Conservation (phyloP, 2,329 filamentous ascomycete genomes). For the Teratosphaeria zuluensis region DNA sequence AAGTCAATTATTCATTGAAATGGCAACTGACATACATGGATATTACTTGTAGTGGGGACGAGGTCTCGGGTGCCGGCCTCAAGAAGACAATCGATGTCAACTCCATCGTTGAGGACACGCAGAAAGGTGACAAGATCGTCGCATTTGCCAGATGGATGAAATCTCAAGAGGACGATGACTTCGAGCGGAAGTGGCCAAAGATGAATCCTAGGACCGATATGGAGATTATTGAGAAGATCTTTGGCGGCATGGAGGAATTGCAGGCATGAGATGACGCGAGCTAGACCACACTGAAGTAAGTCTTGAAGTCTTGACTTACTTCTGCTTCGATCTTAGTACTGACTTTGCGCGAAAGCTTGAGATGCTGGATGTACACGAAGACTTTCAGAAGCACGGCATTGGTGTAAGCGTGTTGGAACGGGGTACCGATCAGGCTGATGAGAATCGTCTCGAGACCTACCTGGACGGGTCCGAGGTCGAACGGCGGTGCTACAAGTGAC, state of each 20-base stretch:
- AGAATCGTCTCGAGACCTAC: slow-evolving; percentile 8
- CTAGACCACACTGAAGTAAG: background rate
- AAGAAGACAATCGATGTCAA: slow-evolving; percentile 7
- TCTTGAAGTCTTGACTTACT: background rate
- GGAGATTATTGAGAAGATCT: slow-evolving; percentile 6
- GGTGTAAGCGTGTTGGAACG: slow-evolving; percentile 8
- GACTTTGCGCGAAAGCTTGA: slow-evolving; percentile 6
- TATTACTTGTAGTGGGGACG: slow-evolving; percentile 3
- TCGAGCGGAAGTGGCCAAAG: slow-evolving; percentile 6
- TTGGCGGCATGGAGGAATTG: slow-evolving; percentile 10
- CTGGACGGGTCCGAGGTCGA: slow-evolving; percentile 9
- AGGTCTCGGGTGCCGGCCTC: slow-evolving; percentile 5
- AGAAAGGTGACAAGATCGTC: slow-evolving; percentile 5
- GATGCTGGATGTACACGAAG: slow-evolving; percentile 9
- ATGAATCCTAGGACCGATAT: slow-evolving; percentile 4
- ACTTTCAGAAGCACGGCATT: slow-evolving; percentile 8
- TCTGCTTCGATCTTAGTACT: background rate
- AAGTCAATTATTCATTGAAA: background rate
- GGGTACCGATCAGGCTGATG: slow-evolving; percentile 11
- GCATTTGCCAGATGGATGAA: slow-evolving; percentile 7
- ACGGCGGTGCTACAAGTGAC: slow-evolving; percentile 7
- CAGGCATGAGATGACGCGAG: slow-evolving; percentile 1
- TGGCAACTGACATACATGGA: background rate
- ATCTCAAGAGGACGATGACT: slow-evolving; percentile 7
- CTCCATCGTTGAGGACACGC: slow-evolving; percentile 11